Evolutionary conservation across 768 basidiomycete genomes (phyloP).

Genomic region (Amanita rubescens): DNA sequence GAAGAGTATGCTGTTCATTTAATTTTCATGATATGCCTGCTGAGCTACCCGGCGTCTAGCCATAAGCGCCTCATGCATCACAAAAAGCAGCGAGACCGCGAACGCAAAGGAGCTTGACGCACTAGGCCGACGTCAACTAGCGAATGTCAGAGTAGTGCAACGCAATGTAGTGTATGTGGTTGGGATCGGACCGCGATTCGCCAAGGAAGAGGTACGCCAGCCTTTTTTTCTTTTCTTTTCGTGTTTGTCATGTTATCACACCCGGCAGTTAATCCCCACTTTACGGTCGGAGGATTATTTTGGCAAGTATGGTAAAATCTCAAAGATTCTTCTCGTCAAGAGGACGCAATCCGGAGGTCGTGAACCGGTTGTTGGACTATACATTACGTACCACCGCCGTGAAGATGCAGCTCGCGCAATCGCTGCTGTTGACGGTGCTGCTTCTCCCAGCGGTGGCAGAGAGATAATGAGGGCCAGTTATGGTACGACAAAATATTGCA

Average conservation of each 20-base stretch:
- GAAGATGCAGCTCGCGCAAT: constrained; percentile 95
- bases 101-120: constrained; percentile 92
- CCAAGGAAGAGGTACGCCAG: constrained; percentile 85
- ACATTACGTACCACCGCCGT: constrained; percentile 90
- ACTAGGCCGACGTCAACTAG: constrained; percentile 75
- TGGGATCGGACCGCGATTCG: constrained; percentile 88
- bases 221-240: background rate
- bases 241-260: constrained; percentile 11
- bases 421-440: constrained; percentile 84
- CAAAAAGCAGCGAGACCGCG: constrained; percentile 91
- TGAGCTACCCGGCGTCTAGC: constrained; percentile 33
- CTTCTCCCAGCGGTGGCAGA: constrained; percentile 83
- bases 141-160: constrained; percentile 95
- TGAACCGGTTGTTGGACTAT: constrained; percentile 80
- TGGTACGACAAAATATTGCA: constrained; percentile 97
- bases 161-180: constrained; percentile 95
- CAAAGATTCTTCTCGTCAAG: constrained; percentile 90
- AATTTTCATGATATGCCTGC: constrained; percentile 12
- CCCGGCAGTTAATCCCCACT: constrained; percentile 73
- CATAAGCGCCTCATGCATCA: constrained; percentile 92
- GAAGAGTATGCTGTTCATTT: constrained; percentile 70
- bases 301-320: constrained; percentile 97
- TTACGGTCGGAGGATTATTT: constrained; percentile 95
- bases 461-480: constrained; percentile 90
- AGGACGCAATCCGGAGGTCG: constrained; percentile 70